Evolutionary conservation across 2,329 filamentous ascomycete species (phyloP), one percentile per base, ranked within the genome.

Genomic region (Microascus cirrosus): DNA sequence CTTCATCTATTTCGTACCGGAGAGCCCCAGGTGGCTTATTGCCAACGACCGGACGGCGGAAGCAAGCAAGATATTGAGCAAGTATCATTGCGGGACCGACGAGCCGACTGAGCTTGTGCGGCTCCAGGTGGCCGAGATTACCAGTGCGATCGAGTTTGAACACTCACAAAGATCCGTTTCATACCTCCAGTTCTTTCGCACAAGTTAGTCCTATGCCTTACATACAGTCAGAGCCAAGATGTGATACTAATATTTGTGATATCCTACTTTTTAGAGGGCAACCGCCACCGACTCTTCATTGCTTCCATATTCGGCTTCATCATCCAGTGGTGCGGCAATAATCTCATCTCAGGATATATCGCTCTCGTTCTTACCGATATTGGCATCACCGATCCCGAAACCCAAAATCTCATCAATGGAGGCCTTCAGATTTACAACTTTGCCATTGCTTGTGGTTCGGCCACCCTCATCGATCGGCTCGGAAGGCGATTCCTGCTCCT

Each of bases 401-500:
- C 66, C 1, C 72, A 76, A 63, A 69, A 68, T 22, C 61, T 70
- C 39, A 75, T 76, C 64, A 76, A 75, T 59, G 60, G 61, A 8
- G 55, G 60, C 3, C 55, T 63, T 36, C 59, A 59, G 20, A 62
- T 63, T 32, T 78, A 74, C 75, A 65, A 68, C 50, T 64, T 78
- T n/a, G 61, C 77, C 22, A 74, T 69, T 28, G 74, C 70, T 11
- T 71, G 70, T 0, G 61, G 65, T 32, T 67, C 72, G n/a, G 74
- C 77, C 6, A 63, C 78, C 3, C 63, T 74, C 5, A 70, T 77
- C 12, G 70, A 71, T 68, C 74, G 35, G 63, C 84, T 79, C 65
- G 69, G 69, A 55, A 71, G 78, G 42, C 70, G 78, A 24, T 70
- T 70, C n/a, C 78, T 81, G 73, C 80, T 77, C 65, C 66, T 81